phyloP scores from a whole-genome alignment of 192 early-diverging fungal genomes.

The Coemansia sp. region DNA sequence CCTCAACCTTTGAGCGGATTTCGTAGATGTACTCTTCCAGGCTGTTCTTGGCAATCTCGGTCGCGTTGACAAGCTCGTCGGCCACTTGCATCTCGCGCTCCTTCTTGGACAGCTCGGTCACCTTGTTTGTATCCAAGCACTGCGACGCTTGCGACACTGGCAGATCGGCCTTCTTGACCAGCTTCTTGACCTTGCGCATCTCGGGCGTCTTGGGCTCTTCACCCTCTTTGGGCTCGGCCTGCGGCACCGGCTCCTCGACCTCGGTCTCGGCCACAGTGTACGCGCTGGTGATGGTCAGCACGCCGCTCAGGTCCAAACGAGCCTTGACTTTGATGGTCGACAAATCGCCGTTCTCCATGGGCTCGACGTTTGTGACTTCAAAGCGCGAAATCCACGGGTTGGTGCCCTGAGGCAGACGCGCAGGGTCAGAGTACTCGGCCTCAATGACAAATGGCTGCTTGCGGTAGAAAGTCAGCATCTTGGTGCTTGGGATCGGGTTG shows the following conservation, averaged over 20 bases:
- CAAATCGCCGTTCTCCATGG: constrained; percentile 61
- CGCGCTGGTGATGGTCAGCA: constrained; percentile 78
- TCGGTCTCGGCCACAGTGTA: constrained; percentile 86
- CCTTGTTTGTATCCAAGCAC: constrained; percentile 58
- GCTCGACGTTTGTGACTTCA: constrained; percentile 78
- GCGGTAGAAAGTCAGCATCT: constrained; percentile 90
- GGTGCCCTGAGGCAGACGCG: constrained; percentile 72
- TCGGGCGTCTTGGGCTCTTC: constrained; percentile 58
- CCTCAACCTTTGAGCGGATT: constrained; percentile 81
- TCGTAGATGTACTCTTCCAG: constrained; percentile 99
- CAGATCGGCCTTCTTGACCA: constrained; percentile 85
- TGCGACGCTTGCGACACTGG: constrained; percentile 64
- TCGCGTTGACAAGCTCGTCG: constrained; percentile 91
- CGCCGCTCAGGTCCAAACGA: constrained; percentile 80
- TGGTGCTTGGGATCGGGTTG: constrained; percentile 86
- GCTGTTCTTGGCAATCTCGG: constrained; percentile 89
- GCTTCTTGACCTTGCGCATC: constrained; percentile 87
- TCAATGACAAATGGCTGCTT: constrained; percentile 79
- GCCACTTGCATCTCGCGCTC: constrained; percentile 82
- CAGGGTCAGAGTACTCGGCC: constrained; percentile 72
- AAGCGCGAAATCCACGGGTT: constrained; percentile 82
- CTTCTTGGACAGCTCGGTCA: constrained; percentile 69
- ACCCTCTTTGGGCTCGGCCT: constrained; percentile 59
- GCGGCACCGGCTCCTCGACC: constrained; percentile 75
- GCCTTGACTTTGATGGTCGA: constrained; percentile 92